Percentiles rank a stretch among this genome's conserved stretches.
Conservation (phyloP, 2,329 filamentous ascomycete genomes). For the Teratosphaeria nubilosa region DNA sequence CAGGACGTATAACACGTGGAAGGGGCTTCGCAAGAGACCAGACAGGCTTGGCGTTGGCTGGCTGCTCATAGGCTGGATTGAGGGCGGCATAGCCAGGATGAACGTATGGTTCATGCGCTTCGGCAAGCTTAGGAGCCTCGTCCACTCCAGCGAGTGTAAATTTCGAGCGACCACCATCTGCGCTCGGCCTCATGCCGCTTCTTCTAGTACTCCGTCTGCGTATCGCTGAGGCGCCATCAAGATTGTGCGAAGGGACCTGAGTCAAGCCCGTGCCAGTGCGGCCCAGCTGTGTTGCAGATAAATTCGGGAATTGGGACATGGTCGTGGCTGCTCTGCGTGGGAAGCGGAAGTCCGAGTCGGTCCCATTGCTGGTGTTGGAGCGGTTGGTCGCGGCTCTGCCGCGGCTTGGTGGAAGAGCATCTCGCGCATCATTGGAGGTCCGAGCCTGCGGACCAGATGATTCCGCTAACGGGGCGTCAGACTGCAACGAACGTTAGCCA, state of each 20-base stretch:
- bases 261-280: neutral
- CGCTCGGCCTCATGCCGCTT: neutral
- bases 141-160: slow-evolving; percentile 13
- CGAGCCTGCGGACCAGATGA: neutral
- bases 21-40: slow-evolving; percentile 46
- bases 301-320: neutral
- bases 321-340: neutral
- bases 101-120: slow-evolving; percentile 26
- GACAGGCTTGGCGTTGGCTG: slow-evolving; percentile 39
- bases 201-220: neutral
- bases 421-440: neutral
- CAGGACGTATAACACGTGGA: slow-evolving; percentile 43
- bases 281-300: neutral
- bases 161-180: neutral
- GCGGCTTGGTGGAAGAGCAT: neutral
- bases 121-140: slow-evolving; percentile 9
- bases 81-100: slow-evolving; percentile 44
- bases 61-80: slow-evolving; percentile 46
- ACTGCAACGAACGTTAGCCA: neutral
- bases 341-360: neutral
- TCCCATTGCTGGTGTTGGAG: neutral
- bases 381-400: neutral
- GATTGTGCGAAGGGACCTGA: neutral
- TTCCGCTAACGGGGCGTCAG: neutral
- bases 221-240: neutral